Evolutionary conservation across 1,284 basidiomycete species (phyloP), one percentile per base, ranked within the genome.

Genomic region (Chalciporus piperatoides): DNA sequence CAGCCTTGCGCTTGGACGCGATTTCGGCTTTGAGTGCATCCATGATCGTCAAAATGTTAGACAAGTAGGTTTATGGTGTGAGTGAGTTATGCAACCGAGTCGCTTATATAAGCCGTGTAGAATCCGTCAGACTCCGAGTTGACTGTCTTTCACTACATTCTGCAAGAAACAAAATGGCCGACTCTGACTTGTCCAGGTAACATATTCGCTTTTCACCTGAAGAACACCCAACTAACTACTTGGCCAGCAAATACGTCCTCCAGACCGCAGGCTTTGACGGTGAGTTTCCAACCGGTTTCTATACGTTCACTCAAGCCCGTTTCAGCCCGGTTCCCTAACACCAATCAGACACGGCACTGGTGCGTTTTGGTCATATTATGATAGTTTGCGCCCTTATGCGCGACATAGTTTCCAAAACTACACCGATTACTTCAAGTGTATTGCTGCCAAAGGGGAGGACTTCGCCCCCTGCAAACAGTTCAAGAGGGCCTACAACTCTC

Each of bases 391-490:
- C 36, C n/a, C 40, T 66, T 19, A 63, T 30, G 36, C 17, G 7
- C 12, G 15, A n/a, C n/a, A 36, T 37, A 90, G 86, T 72, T 92
- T 86, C 85, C 95, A 97, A 76, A 95, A 94, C 76, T 97, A 93
- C 72, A 87, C 90, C 54, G 93, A 99, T 75, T 97, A 96, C 80
- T 92, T 92, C 86, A 97, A 96, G 74, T 99, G 97, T 71, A 77
- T 98, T 63, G 78, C 90, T 65, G 94, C 93, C 62, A 98, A 97
- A 78, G 97, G 97, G 59, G 96, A 99, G 65, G 97, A 99, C 54
- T 98, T 87, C 70, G 84, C 87, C 19, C 94, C 97, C 8, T 99
- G 97, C 89, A 94, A 96, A 78, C 94, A 97, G 76, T 99, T 99
- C 86, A 92, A 90, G 79, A 84, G 86, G 68, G 91, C 92, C 32